Base-by-base conservation (phyloP, 768 basidiomycete species). In the Xerocomellus chrysenteron region DNA sequence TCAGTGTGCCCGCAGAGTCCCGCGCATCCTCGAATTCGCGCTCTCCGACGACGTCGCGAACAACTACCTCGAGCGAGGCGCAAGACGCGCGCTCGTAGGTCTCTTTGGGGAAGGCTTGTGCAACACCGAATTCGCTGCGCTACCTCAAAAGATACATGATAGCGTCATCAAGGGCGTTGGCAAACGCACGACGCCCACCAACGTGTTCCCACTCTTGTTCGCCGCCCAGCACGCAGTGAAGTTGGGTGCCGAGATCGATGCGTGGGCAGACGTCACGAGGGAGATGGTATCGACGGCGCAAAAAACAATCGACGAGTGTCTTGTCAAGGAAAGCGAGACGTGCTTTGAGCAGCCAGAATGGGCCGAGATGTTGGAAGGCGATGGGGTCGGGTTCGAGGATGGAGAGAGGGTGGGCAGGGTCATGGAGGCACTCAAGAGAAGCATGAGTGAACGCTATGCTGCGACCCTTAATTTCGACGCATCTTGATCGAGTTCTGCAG, bases 51-150 rank as follows among this genome's bases (percentile, higher is more conserved):
- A 97, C 65, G 88, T 96, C 11, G 80, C 83, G 56, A 92, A 93
- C 66, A 62, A 76, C 0, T 75, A 81, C 37, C 81, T 98, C 4
- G 87, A 90, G 40, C 78, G 84, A 5, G 87, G 87, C 0, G 85
- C 90, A 0, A 78, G 90, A 13, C 78, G 86, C 6, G 91, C 88
- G 13, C 76, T 98, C 8, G 86, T 94, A 0, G 86, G 87, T 0
- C 79, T 92, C 32, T 98, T 92, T 65, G 93, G 92, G 5, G 90
- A 92, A 59, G 88, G 90, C 3, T 97, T 94, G 95, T 88, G 85
- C 70, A 88, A 83, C 0, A 70, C 81, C 37, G 94, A 97, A 52
- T 90, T 98, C 63, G 90, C 90, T 0, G 71, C 74, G 0, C 77
- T 96, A 2, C 78, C 85, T 3, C 79, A 78, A 54, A 86, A 86